Evolutionary conservation across 2,329 filamentous ascomycete genomes (phyloP), one percentile per base, ranked within the genome.

Genomic region (Talaromyces funiculosus): DNA sequence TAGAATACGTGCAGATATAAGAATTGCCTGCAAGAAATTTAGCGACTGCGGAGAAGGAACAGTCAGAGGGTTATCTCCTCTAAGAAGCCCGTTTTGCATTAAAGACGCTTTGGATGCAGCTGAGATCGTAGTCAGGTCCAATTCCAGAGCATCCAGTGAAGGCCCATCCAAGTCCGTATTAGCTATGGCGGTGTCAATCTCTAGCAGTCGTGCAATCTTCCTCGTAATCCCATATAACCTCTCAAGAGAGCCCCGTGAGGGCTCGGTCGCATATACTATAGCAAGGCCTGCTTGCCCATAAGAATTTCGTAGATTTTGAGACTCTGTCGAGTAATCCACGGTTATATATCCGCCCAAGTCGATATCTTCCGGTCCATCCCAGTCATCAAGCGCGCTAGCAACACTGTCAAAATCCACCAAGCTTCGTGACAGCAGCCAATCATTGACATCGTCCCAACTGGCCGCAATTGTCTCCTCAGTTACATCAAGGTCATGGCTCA

Each of bases 261-360:
- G 75, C 18, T 78, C 75, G 12, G 81, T 78, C 12, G 82, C 75
- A 68, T 87, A 87, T 37, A 86, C 77, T 47, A 81, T 76, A n/a
- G 84, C 82, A 63, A 87, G 77, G 6, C 80, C 83, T 26, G 82
- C 78, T 67, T 87, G 84, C 2, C 80, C 82, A 67, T 86, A 87
- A 2, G 31, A 55, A 29, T 14, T 58, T 9, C 47, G 55, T 22
- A 43, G 29, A n/a, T 20, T 35, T 37, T 54, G 47, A 37, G 20
- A 31, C 4, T 61, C 47, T 8, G 35, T 31, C 3, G 54, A 47
- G 6, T 40, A 3, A 18, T 49, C 35, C 53, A 80, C 74, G 29
- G 42, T 71, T 71, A 67, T 79, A 63, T 81, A 83, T 5, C 81
- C 83, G 16, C 83, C 84, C 4, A 86, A 68, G 61, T 86, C 83